Percentiles rank a stretch among this genome's conserved stretches.
phyloP scores from a whole-genome alignment of 805 yeast species.

The Candida nitratophila region DNA sequence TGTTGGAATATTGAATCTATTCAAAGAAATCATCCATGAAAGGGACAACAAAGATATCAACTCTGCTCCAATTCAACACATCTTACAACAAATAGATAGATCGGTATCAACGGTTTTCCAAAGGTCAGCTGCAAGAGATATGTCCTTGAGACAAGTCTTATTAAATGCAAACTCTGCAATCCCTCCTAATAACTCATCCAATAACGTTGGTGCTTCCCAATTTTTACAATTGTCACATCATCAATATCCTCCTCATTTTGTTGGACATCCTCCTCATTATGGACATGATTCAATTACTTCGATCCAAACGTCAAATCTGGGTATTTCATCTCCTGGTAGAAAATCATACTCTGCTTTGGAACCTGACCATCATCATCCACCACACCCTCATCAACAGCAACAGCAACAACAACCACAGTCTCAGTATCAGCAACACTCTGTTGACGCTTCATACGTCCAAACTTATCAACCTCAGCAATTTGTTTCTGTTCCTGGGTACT shows the following conservation, averaged over 20 bases:
- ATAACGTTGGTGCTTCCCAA: neutral
- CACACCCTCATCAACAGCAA: conserved; percentile 6
- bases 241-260: conserved; percentile 4
- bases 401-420: conserved; percentile 7
- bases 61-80: neutral
- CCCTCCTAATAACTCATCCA: neutral
- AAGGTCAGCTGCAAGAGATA: conserved; percentile 26
- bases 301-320: conserved; percentile 1
- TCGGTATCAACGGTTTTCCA: conserved; percentile 21
- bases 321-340: conserved; percentile 4
- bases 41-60: neutral
- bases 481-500: conserved; percentile 27
- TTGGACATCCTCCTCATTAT: conserved; percentile 3
- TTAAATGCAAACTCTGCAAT: neutral
- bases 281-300: conserved; percentile 5
- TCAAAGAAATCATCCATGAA: conserved; percentile 16
- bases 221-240: conserved; percentile 2
- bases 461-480: conserved; percentile 15
- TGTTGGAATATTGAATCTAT: conserved; percentile 40
- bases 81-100: conserved; percentile 17
- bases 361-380: conserved; percentile 4
- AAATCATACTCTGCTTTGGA: neutral
- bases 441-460: neutral
- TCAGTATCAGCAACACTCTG: conserved; percentile 2
- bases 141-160: conserved; percentile 16